Evolutionary conservation across 331 rosid species (phyloP), one percentile per base, ranked within the genome.

Genomic region (Quercus phellos): DNA sequence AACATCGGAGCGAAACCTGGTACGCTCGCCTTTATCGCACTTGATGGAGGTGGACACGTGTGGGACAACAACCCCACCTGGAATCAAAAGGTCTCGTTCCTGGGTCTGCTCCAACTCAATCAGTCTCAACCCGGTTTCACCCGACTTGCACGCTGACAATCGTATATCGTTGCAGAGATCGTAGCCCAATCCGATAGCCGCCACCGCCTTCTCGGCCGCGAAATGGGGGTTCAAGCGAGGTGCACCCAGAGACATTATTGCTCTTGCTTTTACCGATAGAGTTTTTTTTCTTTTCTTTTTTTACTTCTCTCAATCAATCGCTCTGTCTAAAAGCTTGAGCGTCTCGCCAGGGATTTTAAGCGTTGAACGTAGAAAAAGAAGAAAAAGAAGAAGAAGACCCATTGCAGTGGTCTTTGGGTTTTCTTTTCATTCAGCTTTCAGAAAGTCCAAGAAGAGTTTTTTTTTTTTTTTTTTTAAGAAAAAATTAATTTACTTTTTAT

Each of bases 21-120:
- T 84, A 70, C 84, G 94, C 86, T 91, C 96, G 60, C 98, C 98
- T 71, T 89, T 90, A 35, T 90, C 92, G 78, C 95, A 94, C 87
- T 82, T 92, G 80, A 94, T 87, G 68, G 93, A 84, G 2, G 79
- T 64, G 14, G 97, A 60, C 4, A 92, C 98, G 18, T 83, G 12
- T 0, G 84, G 81, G 0, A 94, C 88, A 66, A 88, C 81, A 60
- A 87, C 80, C 1, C 98, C 94, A 38, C 86, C 87, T 0, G 99
- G 99, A 1, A 94, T 77, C 16, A 88, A 74, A 22, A 94, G 90
- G 83, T 90, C 90, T 9, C 88, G 84, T 2, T 78, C 79, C 3
- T 78, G 88, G 38, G 78, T 78, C 17, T n/a, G 18, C n/a, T 90
- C 90, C 22, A 94, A 67, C 0, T 94, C 84, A 30, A 92, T 78